Evolutionary conservation across 805 yeast genomes (phyloP).

Genomic region (Ogataea paradorogensis): DNA sequence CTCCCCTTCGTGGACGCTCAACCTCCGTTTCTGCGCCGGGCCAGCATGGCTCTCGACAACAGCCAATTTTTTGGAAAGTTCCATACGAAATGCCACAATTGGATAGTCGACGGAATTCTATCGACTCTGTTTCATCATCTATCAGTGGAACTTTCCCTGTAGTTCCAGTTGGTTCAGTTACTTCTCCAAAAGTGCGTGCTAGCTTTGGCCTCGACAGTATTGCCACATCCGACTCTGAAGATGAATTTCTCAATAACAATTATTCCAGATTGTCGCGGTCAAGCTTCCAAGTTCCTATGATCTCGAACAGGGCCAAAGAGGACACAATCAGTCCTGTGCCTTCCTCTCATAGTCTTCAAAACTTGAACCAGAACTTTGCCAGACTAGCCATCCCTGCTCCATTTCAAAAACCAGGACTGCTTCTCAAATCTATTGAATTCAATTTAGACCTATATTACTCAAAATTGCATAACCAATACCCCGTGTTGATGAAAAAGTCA

Average conservation of each 20-base stretch:
- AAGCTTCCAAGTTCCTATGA: constrained; percentile 26
- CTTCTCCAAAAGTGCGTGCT: constrained; percentile 20
- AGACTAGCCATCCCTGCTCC: constrained; percentile 17
- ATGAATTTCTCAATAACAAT: constrained; percentile 27
- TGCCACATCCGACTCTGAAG: constrained; percentile 35
- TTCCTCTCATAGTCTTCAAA: constrained; percentile 24
- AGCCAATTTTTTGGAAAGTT: constrained; percentile 53
- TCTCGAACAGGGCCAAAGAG: constrained; percentile 20
- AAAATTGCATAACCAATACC: constrained; percentile 43
- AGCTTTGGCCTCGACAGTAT: constrained; percentile 22
- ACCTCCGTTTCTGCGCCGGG: constrained; percentile 18
- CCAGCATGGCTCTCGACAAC: constrained; percentile 8
- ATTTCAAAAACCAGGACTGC: constrained; percentile 22
- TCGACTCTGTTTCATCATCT: constrained; percentile 49
- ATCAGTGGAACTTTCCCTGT: constrained; percentile 34
- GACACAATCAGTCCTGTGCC: constrained; percentile 25
- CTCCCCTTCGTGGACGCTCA: constrained; percentile 26
- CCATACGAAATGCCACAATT: constrained; percentile 53
- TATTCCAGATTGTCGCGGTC: constrained; percentile 24
- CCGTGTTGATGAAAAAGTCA: constrained; percentile 40
- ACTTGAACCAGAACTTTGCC: constrained; percentile 23
- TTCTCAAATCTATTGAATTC: constrained; percentile 29
- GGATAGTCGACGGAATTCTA: constrained; percentile 37
- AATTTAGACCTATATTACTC: constrained; percentile 42
- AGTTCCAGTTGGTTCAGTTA: constrained; percentile 9